Percentiles rank a stretch among this genome's conserved stretches.
These are phyloP conservation scores for Naganishia friedmannii DNA, from an alignment of 768 basidiomycete species.

Conservation along the genomic window DNA sequence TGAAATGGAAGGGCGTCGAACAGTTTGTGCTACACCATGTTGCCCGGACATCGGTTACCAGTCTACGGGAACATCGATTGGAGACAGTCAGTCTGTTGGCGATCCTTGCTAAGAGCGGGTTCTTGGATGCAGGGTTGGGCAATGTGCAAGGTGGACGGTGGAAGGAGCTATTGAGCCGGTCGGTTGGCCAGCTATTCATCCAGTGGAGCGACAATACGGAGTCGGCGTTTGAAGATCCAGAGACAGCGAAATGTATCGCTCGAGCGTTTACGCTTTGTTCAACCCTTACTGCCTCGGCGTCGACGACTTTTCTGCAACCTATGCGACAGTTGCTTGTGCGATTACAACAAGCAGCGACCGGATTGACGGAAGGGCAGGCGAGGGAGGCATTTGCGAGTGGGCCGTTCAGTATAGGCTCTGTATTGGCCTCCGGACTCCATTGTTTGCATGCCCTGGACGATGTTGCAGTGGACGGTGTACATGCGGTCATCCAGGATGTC, in stretches of 20 bases:
- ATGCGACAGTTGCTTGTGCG: constrained; percentile 11
- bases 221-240: background rate
- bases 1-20: constrained; percentile 48
- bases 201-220: background rate
- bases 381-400: constrained; percentile 27
- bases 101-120: constrained; percentile 45
- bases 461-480: background rate
- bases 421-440: constrained; percentile 11
- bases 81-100: constrained; percentile 45
- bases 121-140: constrained; percentile 42
- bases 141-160: constrained; percentile 51
- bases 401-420: constrained; percentile 12
- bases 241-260: constrained; percentile 4
- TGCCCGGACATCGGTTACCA: constrained; percentile 36
- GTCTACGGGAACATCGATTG: constrained; percentile 36
- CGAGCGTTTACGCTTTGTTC: constrained; percentile 14
- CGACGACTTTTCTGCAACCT: constrained; percentile 10
- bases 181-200: constrained; percentile 17
- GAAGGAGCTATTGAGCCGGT: constrained; percentile 37
- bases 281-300: background rate
- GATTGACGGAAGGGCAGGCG: constrained; percentile 33
- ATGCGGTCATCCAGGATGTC: constrained; percentile 7
- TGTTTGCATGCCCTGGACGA: constrained; percentile 11
- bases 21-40: constrained; percentile 50
- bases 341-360: constrained; percentile 17